Percentiles rank a stretch among this genome's conserved stretches.
phyloP scores from a whole-genome alignment of 345 rosid genomes.

The Kandelia obovata region DNA sequence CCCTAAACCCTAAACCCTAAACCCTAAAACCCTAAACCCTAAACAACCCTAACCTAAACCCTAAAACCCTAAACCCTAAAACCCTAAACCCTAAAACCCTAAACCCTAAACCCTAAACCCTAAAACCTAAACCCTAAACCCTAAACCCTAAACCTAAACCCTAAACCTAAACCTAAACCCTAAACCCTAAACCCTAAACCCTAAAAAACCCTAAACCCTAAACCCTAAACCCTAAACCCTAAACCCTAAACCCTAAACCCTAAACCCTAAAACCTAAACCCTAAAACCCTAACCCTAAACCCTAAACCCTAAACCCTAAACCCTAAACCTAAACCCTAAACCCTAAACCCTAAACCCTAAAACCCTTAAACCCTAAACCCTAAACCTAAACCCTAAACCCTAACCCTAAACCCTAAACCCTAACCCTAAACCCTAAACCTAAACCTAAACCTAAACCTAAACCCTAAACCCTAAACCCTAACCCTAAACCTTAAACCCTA shows the following conservation, averaged over 20 bases:
- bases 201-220: too few species aligned
- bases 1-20: slow-evolving; percentile 10
- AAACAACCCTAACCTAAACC: too few species aligned
- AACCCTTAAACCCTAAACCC: not conserved
- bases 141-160: slow-evolving; percentile 3
- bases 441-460: too few species aligned
- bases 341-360: slow-evolving; percentile 25
- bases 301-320: slow-evolving; percentile 8
- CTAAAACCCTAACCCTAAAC: not conserved
- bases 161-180: slow-evolving; percentile 4
- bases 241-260: too few species aligned
- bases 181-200: not conserved
- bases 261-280: too few species aligned
- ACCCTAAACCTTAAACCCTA: too few species aligned
- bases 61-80: not conserved
- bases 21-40: not conserved
- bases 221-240: too few species aligned
- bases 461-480: too few species aligned
- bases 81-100: not conserved
- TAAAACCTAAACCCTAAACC: slow-evolving; percentile 3
- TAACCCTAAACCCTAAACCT: too few species aligned
- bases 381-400: too few species aligned
- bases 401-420: too few species aligned
- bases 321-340: slow-evolving; percentile 17
- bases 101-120: not conserved